phyloP scores from a whole-genome alignment of 139 green algal species.

The Ettlia oleoabundans region DNA sequence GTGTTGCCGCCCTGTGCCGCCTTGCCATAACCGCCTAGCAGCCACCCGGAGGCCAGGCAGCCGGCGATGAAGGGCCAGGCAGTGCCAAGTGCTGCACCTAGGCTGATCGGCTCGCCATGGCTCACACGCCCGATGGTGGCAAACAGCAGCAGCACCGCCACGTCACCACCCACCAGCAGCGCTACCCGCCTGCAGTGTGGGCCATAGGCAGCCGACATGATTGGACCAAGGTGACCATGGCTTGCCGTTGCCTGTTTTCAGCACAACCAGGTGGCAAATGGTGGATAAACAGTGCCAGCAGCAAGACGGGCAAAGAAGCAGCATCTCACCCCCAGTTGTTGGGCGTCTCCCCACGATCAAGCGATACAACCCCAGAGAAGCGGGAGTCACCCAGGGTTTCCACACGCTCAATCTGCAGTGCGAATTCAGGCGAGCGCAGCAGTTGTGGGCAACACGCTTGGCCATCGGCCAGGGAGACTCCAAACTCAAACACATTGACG shows the following conservation, averaged over 20 bases:
- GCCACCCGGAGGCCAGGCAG: conserved; percentile 63
- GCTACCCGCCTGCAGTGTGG: conserved; percentile 9
- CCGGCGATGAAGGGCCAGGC: conserved; percentile 79
- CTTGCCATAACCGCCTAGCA: conserved; percentile 63
- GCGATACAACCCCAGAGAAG: conserved; percentile 32
- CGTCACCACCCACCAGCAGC: conserved; percentile 71
- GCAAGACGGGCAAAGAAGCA: too few species aligned
- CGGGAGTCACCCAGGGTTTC: conserved; percentile 2
- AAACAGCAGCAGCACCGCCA: conserved; percentile 74
- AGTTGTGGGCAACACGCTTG: too few species aligned
- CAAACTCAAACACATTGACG: too few species aligned
- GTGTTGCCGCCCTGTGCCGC: conserved; percentile 57
- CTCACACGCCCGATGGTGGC: conserved; percentile 70
- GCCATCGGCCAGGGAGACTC: neutral
- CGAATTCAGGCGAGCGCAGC: too few species aligned
- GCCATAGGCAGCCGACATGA: too few species aligned
- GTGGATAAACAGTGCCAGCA: too few species aligned
- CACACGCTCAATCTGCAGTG: conserved; percentile 22
- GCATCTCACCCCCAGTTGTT: conserved; percentile 7
- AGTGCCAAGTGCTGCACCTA: conserved; percentile 55
- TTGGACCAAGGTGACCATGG: too few species aligned
- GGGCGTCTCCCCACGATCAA: conserved; percentile 32
- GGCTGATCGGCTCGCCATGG: conserved; percentile 60
- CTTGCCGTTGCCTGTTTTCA: too few species aligned
- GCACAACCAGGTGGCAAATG: too few species aligned